Evolutionary conservation across 148 eudicot species (phyloP).

Genomic region (Arbutus unedo): DNA sequence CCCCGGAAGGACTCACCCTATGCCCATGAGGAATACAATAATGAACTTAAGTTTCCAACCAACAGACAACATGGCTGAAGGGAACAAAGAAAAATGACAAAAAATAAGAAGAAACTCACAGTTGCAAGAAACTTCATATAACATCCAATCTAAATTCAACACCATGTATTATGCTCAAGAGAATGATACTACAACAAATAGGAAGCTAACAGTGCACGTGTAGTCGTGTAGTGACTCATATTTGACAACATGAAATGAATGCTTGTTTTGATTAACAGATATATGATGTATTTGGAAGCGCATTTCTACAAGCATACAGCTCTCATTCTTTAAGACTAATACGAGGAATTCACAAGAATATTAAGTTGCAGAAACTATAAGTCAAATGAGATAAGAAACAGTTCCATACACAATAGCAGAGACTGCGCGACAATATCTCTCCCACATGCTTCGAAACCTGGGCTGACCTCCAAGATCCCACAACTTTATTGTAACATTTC

Average conservation of each 20-base stretch:
- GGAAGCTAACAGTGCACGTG: background rate
- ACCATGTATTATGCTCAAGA: background rate
- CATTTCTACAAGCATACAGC: background rate
- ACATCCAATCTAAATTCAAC: background rate
- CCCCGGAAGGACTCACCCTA: background rate
- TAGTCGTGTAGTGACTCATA: background rate
- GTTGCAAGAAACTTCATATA: background rate
- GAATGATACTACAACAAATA: background rate
- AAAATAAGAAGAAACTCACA: background rate
- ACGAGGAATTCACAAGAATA: background rate
- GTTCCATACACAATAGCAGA: constrained; percentile 93
- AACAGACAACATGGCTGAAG: background rate
- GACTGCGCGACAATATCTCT: constrained; percentile 99
- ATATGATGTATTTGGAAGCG: background rate
- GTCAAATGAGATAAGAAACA: constrained; percentile 12
- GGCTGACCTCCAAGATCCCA: constrained; percentile 99
- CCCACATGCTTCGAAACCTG: constrained; percentile 99
- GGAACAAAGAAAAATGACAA: background rate
- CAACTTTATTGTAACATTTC: constrained; percentile 94
- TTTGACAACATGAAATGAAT: background rate
- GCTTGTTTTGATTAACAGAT: background rate
- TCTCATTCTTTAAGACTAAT: background rate
- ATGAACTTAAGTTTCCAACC: background rate
- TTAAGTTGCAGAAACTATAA: background rate
- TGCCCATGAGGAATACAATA: background rate